Conservation (phyloP, 495 filamentous ascomycete genomes). For the Lichenothelia convexa region DNA sequence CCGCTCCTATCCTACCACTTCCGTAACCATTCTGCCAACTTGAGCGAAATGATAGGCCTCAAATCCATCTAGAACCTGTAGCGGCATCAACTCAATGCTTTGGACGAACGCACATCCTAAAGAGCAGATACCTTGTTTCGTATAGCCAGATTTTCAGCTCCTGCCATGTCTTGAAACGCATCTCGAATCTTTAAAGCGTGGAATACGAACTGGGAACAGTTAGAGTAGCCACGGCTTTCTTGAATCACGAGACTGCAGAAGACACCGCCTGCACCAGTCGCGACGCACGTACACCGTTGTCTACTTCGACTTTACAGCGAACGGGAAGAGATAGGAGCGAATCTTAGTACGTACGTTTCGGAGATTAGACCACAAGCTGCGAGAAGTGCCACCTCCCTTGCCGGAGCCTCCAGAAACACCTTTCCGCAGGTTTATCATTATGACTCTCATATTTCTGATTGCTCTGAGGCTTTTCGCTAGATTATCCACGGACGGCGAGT, state of each 20-base stretch:
- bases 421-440: slow-evolving; percentile 54
- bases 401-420: slow-evolving; percentile 48
- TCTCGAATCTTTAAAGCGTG: slow-evolving; percentile 52
- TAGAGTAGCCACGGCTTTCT: slow-evolving; percentile 11
- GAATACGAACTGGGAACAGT: slow-evolving; percentile 35
- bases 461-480: slow-evolving; percentile 48
- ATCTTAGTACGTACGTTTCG: slow-evolving; percentile 12
- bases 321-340: too few species aligned
- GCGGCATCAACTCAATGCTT: not conserved
- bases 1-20: slow-evolving; percentile 34
- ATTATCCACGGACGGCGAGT: slow-evolving; percentile 33
- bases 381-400: slow-evolving; percentile 37
- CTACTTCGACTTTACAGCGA: too few species aligned
- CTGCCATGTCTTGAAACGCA: slow-evolving; percentile 39
- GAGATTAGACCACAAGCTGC: slow-evolving; percentile 49
- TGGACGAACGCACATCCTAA: not conserved
- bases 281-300: too few species aligned
- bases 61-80: slow-evolving; percentile 24
- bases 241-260: slow-evolving; percentile 26
- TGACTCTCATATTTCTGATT: slow-evolving; percentile 60
- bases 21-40: slow-evolving; percentile 51
- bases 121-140: slow-evolving; percentile 31
- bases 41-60: slow-evolving; percentile 31
- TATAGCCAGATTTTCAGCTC: slow-evolving; percentile 36
- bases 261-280: too few species aligned